A percentile compares a stretch with the other conserved stretches of the same genome.
phyloP scores from a whole-genome alignment of 169 alveolate species.

The Plasmodium adleri region DNA sequence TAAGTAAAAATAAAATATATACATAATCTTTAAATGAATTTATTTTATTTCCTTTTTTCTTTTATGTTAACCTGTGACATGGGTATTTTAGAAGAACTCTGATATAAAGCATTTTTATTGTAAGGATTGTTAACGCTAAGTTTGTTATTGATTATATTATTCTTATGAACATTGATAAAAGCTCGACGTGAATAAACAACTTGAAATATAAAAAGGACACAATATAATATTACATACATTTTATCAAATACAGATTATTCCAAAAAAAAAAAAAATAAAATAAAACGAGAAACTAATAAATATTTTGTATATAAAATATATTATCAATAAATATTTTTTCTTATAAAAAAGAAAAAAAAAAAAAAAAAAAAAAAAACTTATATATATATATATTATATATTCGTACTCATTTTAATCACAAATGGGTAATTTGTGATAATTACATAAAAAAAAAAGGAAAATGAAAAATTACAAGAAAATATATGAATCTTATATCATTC shows the following conservation, averaged over 20 bases:
- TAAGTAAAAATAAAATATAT: not conserved
- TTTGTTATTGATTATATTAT: conserved; percentile 54
- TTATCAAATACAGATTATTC: not conserved
- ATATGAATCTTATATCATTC: too few species aligned
- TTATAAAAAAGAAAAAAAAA: too few species aligned
- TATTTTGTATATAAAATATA: not conserved
- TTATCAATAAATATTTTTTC: too few species aligned
- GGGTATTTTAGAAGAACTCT: conserved; percentile 50
- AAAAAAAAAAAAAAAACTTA: too few species aligned
- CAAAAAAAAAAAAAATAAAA: not conserved
- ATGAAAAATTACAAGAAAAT: too few species aligned
- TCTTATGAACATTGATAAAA: conserved; percentile 72
- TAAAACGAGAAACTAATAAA: not conserved
- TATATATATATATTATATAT: too few species aligned
- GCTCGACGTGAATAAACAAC: conserved; percentile 63
- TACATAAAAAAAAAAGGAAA: too few species aligned
- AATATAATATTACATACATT: conserved; percentile 42
- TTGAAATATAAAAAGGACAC: conserved; percentile 33
- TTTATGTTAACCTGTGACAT: conserved; percentile 62
- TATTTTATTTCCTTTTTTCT: not conserved
- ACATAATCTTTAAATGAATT: not conserved
- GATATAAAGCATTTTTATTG: conserved; percentile 58
- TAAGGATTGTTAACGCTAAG: conserved; percentile 32
- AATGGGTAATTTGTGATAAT: too few species aligned
- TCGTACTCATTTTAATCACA: too few species aligned